Base-by-base conservation (phyloP, 345 rosid genomes). In the Noccaea caerulescens region DNA sequence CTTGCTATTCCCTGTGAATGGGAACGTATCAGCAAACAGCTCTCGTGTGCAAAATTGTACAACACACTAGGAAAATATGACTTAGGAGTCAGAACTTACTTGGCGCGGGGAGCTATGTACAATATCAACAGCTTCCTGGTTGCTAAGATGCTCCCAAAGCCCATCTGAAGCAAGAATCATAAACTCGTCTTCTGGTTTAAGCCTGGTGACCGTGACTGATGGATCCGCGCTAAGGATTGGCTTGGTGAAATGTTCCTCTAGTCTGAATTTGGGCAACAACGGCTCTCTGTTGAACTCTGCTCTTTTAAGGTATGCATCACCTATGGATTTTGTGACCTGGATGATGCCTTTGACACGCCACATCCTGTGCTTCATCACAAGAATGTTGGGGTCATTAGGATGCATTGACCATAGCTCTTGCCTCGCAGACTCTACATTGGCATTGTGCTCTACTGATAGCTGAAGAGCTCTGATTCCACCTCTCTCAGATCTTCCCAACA, bases 291-390 rank as follows among this genome's bases (percentile, higher is more conserved):
- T 90, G 90, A 93, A 87, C 75, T 88, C 97, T 41, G 88, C 59
- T 65, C 70, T 86, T 60, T 90, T 88, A 10, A 90, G 84, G 77
- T 88, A 88, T 18, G 96, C 93, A 63, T 93, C 98, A 10, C 98
- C 97, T 13, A 93, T 84, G 32, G 98, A 85, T 72, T 85, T 85
- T 38, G 97, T 87, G 46, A 93, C 84, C 97, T 88, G 93, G 57
- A 90, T 87, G 50, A 90, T 61, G 50, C 97, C 97, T 72, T 90
- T 90, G 13, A 90, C 96, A 13, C 96, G 91, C 97, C 98, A 90
- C 46, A 80, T 80, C 30, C 67, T 73, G 77, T 90, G 95, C 62
- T 81, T 88, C 86, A 79, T 41, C 63, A 79, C 75, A 27, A 87
- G 90, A 50, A 88, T 87, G 54, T 79, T 76, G 0, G 87, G 76